Base-by-base conservation (phyloP, 352 stramenopile species). In the Phytophthora ramorum region DNA sequence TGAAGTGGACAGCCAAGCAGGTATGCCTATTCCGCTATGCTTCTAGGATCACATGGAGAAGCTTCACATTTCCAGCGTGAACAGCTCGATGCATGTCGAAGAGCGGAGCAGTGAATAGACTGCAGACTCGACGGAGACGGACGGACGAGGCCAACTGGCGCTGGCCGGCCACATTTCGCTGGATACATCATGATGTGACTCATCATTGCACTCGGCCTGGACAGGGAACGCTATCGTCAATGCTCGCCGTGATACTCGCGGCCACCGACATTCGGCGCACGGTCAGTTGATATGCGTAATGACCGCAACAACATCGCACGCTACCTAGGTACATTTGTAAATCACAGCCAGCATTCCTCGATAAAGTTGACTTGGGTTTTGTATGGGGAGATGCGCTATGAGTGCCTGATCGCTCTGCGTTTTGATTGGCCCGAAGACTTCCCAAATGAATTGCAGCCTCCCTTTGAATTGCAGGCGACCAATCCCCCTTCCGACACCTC, bases 371-470 rank as follows among this genome's bases (percentile, higher is more conserved):
- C 54, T 61, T 49, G 52, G 13, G 9, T 50, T 51, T 60, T 60
- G 52, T 60, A 44, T 35, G 40, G 8, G 4, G 35, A 20, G 38
- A 59, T 41, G 38, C 22, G 19, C 7, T 4, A 4, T 4, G 26
- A 32, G 26, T 32, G 26, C 26, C 55, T 63, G 56, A 30, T 43
- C 24, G 24, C 47, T 34, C 47, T 7, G 37, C 37, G 35, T 32
- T 66, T 68, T 65, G 45, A 65, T 69, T 69, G 62, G 62, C 53
- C 6, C 13, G 16, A 63, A 22, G 35, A 14, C 2, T 52, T 63
- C 38, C 34, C 17, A 38, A 38, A 44, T 63, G 56, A 64, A 65
- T 65, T 60, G 47, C 46, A 48, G n/a, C 24, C 16, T 43, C 37
- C 14, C 12, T 48, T 55, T 56, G 55, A 63, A 63, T 55, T 48